phyloP scores from a whole-genome alignment of 768 basidiomycete species.

The Kwoniella europaea region DNA sequence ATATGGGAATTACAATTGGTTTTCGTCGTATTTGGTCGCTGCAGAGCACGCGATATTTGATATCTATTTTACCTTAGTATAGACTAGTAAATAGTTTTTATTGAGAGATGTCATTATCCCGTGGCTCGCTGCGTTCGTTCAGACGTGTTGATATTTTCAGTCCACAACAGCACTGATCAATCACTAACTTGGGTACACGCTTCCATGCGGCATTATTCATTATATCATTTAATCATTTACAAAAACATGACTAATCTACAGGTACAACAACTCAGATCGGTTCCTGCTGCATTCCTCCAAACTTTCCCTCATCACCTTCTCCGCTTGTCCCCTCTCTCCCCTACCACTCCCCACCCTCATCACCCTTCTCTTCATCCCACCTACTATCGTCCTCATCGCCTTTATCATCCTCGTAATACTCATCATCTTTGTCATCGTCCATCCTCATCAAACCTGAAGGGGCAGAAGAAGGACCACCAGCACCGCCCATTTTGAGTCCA shows the following conservation, averaged over 20 bases:
- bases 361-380: neutral
- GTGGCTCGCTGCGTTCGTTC: slow-evolving; percentile 16
- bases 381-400: neutral
- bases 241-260: too few relatives aligned
- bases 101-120: slow-evolving; percentile 24
- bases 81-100: neutral
- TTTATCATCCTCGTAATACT: slow-evolving; percentile 15
- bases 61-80: neutral
- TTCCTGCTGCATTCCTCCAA: neutral
- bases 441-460: slow-evolving; percentile 27
- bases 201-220: too few relatives aligned
- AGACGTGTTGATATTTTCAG: neutral
- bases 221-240: too few relatives aligned
- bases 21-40: slow-evolving; percentile 25
- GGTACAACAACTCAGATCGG: too few relatives aligned
- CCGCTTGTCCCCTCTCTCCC: neutral
- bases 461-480: neutral
- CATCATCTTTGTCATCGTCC: slow-evolving; percentile 37
- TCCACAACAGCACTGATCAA: neutral
- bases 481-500: slow-evolving; percentile 19
- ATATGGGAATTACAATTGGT: neutral
- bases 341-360: neutral
- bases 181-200: too few relatives aligned
- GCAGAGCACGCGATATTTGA: slow-evolving; percentile 26
- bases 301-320: neutral